Percentiles rank a stretch among this genome's conserved stretches.
Conservation (phyloP, 2,329 filamentous ascomycete species). For the Zelopaecilomyces penicillatus region DNA sequence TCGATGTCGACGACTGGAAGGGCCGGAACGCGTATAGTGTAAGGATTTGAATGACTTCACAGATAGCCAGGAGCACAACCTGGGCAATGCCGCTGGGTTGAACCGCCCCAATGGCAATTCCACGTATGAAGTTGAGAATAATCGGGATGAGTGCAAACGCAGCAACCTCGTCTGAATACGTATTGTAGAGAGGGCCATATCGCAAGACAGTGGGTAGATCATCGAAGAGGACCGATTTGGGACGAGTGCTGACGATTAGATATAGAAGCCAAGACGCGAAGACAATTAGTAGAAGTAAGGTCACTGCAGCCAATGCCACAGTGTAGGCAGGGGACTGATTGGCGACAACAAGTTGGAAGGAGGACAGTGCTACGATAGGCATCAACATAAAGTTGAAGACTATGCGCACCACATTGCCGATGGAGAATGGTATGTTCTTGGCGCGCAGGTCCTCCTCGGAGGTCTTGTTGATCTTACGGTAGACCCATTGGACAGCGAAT, state of each 20-base stretch:
- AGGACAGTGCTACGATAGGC: constrained; percentile 75
- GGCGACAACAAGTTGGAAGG: constrained; percentile 83
- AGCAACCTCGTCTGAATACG: constrained; percentile 87
- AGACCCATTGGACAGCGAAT: constrained; percentile 69
- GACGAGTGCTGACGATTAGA: constrained; percentile 71
- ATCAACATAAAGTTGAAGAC: constrained; percentile 89
- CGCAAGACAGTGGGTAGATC: constrained; percentile 81
- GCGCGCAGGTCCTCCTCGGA: constrained; percentile 79
- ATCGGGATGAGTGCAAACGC: constrained; percentile 85
- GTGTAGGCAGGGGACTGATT: constrained; percentile 57
- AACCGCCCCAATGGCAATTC: constrained; percentile 83
- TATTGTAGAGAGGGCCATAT: constrained; percentile 94
- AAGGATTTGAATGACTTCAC: constrained; percentile 83
- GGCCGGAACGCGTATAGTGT: constrained; percentile 85
- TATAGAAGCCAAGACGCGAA: constrained; percentile 73
- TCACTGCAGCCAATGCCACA: constrained; percentile 65
- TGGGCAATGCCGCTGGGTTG: constrained; percentile 91
- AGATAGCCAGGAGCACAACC: constrained; percentile 83
- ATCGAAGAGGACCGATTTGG: constrained; percentile 83
- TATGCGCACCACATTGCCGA: constrained; percentile 73
- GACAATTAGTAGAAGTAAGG: constrained; percentile 62
- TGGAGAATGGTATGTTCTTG: constrained; percentile 84
- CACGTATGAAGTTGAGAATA: constrained; percentile 74
- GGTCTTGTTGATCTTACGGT: constrained; percentile 60
- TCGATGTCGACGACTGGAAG: constrained; percentile 84